These are phyloP conservation scores for Yueomyces sp. DNA, from an alignment of 1,139 yeast species.

Conservation along the genomic window DNA sequence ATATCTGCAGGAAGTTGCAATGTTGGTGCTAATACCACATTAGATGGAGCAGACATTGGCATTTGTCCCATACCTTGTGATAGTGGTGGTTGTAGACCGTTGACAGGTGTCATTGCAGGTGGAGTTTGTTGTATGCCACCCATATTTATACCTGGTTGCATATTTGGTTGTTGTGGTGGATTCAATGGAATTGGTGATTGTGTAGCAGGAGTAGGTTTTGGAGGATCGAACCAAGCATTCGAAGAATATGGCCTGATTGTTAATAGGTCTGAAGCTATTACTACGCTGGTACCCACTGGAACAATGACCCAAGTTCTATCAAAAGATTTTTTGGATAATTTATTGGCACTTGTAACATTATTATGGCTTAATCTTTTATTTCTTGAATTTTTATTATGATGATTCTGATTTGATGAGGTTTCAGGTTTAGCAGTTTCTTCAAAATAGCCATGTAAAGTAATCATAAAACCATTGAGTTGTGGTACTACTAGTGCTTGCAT, in stretches of 20 bases:
- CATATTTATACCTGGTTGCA: background rate
- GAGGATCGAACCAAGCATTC: constrained; percentile 38
- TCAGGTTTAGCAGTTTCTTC: constrained; percentile 52
- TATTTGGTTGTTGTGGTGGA: constrained; percentile 12
- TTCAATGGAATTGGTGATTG: constrained; percentile 10
- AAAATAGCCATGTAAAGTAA: constrained; percentile 74
- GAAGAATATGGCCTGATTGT: constrained; percentile 54
- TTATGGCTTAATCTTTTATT: constrained; percentile 25
- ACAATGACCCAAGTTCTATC: constrained; percentile 77
- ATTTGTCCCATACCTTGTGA: background rate
- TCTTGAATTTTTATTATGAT: constrained; percentile 11
- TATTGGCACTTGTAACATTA: constrained; percentile 24
- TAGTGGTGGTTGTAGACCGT: constrained; percentile 1
- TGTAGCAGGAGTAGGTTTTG: constrained; percentile 4
- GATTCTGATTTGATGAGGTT: constrained; percentile 17
- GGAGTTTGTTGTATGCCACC: background rate
- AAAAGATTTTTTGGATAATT: constrained; percentile 60
- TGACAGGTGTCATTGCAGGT: background rate
- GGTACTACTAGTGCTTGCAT: constrained; percentile 70
- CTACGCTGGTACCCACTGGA: constrained; percentile 57
- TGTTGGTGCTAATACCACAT: constrained; percentile 15
- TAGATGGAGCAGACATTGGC: constrained; percentile 2
- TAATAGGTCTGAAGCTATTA: constrained; percentile 76
- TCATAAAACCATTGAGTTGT: constrained; percentile 61
- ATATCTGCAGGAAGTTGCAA: constrained; percentile 35